These are phyloP conservation scores for Bullera alba DNA, from an alignment of 768 basidiomycete species.

Conservation along the genomic window DNA sequence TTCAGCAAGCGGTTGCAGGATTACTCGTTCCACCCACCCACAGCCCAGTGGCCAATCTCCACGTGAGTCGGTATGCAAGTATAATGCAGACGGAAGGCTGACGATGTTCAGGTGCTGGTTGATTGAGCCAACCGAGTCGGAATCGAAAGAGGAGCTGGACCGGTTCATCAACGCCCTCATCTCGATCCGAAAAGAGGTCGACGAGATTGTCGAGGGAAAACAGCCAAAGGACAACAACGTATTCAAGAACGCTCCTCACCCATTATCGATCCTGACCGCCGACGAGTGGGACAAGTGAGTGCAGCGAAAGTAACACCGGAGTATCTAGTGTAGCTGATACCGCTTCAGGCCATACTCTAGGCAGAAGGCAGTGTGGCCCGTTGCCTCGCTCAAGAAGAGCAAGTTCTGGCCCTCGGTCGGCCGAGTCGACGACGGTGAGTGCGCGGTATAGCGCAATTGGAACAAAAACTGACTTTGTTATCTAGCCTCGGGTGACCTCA, in stretches of 20 bases:
- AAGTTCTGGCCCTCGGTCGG: slow-evolving; percentile 97
- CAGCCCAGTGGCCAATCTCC: slow-evolving; percentile 95
- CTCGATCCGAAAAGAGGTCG: slow-evolving; percentile 81
- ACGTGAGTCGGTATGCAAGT: slow-evolving; percentile 57
- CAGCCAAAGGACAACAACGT: slow-evolving; percentile 88
- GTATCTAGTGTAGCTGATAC: not conserved
- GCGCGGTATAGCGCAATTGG: not conserved
- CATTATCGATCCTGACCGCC: slow-evolving; percentile 66
- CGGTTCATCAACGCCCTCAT: slow-evolving; percentile 99
- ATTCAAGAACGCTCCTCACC: slow-evolving; percentile 89
- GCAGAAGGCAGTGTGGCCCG: slow-evolving; percentile 81
- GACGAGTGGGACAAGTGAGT: slow-evolving; percentile 77
- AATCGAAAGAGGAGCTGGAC: slow-evolving; percentile 86
- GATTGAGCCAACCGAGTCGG: slow-evolving; percentile 95
- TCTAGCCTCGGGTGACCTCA: slow-evolving; percentile 82
- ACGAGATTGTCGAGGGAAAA: slow-evolving; percentile 75
- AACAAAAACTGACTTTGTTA: not conserved
- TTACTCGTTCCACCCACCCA: slow-evolving; percentile 56
- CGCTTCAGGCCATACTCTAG: slow-evolving; percentile 72
- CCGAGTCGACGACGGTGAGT: slow-evolving; percentile 83
- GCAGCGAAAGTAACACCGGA: too few relatives aligned
- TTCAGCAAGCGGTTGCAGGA: slow-evolving; percentile 89
- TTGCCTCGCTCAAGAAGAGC: slow-evolving; percentile 70
- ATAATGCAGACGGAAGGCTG: slow-evolving; percentile 49
- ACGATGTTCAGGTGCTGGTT: slow-evolving; percentile 51